Base-by-base conservation (phyloP, 768 basidiomycete species). In the Sarcodon sp. region DNA sequence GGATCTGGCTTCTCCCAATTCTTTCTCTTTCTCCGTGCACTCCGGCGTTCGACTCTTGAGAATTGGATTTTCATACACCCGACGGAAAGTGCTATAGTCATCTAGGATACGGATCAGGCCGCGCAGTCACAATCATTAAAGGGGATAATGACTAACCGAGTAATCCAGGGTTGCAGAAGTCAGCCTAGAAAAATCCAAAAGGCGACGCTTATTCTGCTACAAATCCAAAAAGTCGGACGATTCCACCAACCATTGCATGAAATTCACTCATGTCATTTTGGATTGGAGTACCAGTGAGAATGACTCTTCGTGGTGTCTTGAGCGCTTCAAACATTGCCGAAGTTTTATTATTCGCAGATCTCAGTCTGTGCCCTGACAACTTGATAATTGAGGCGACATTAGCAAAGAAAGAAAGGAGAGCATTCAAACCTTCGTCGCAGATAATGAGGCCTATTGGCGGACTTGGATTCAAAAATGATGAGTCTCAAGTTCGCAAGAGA, bases 221-320 rank as follows among this genome's bases (percentile, higher is more conserved):
- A 12, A 3, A 9, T 21, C 7, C 3, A 7, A 7, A 6, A 3
- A 34, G 34, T 32, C 18, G 11, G 13, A 27, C 16, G 34, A 15
- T 27, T 39, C 10, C 27, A 57, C 74, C 53, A 53, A 91, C 92
- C 94, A 98, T 98, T 4, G 91, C 77, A 64, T 96, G 94, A 59
- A 94, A 94, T 63, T 99, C 96, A 53, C 84, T 71, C 31, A 99
- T 66, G 61, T 97, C 90, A 63, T 99, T 99, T 61, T 98, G 96
- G 37, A 99, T 87, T 0, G 96, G 96, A 1, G 96, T 99, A 33
- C 96, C 96, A 0, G 92, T 92, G 3, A 99, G 70, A 35, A 99
- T 93, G 52, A 97, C 73, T 35, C 94, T 69, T 18, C 88, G 71
- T 9, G 72, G 74, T 2, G 89, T 90, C 44, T 73, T 72, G 31